These are phyloP conservation scores for Penicillium mononematosum DNA, from an alignment of 495 filamentous ascomycete genomes.

Conservation along the genomic window DNA sequence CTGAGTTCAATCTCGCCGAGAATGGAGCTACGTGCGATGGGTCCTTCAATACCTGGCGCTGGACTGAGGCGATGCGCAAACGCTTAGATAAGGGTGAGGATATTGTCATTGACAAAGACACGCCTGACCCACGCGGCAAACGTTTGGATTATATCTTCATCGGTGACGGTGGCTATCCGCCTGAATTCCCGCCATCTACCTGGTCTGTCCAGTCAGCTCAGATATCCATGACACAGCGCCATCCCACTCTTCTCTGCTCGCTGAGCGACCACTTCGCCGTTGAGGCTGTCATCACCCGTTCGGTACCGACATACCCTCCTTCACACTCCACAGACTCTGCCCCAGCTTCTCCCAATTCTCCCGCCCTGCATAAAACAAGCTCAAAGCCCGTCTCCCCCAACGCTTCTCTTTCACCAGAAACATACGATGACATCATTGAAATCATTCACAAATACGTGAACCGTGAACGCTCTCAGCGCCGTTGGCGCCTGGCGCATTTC, in stretches of 20 bases:
- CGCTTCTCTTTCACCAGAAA: slow-evolving; percentile 45
- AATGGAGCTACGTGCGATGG: slow-evolving; percentile 90
- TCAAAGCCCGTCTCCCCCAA: slow-evolving; percentile 28
- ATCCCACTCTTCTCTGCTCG: slow-evolving; percentile 77
- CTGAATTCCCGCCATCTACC: slow-evolving; percentile 31
- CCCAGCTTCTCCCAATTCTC: slow-evolving; percentile 6
- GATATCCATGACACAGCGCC: slow-evolving; percentile 79
- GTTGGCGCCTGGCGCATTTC: slow-evolving; percentile 72
- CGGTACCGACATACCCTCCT: neutral
- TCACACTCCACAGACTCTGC: neutral
- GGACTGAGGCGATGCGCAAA: slow-evolving; percentile 64
- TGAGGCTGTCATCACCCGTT: slow-evolving; percentile 43
- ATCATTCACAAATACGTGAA: slow-evolving; percentile 62
- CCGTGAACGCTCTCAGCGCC: slow-evolving; percentile 68
- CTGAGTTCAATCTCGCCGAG: slow-evolving; percentile 68
- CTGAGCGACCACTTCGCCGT: slow-evolving; percentile 93
- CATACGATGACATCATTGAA: slow-evolving; percentile 71
- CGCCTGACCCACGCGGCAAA: slow-evolving; percentile 69
- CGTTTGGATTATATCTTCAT: slow-evolving; percentile 95
- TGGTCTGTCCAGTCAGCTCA: slow-evolving; percentile 68
- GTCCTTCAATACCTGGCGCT: slow-evolving; percentile 88
- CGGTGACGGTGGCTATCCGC: slow-evolving; percentile 42
- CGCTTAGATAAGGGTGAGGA: slow-evolving; percentile 59
- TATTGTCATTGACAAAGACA: slow-evolving; percentile 54
- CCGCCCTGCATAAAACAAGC: slow-evolving; percentile 19